A percentile compares a stretch with the other conserved stretches of the same genome.
Evolutionary conservation across 257 asterid species (phyloP).

Genomic region (Salvia splendens): DNA sequence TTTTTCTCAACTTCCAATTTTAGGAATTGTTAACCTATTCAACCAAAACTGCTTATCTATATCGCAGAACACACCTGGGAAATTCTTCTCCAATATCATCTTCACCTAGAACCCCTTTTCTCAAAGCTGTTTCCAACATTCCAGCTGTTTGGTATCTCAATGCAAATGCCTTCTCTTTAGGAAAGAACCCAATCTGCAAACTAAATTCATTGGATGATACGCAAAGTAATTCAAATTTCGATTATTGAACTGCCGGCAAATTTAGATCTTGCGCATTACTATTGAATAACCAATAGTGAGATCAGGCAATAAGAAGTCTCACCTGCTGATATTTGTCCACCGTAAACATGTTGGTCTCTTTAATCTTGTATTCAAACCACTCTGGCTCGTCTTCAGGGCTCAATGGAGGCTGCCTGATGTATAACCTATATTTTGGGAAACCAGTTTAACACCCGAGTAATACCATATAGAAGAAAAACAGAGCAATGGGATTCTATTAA

Average conservation of each 20-base stretch:
- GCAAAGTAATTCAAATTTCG: slow-evolving; percentile 34
- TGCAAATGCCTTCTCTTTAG: slow-evolving; percentile 86
- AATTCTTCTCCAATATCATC: slow-evolving; percentile 95
- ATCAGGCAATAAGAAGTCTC: slow-evolving; percentile 35
- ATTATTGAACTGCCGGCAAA: slow-evolving; percentile 10
- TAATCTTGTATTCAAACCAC: slow-evolving; percentile 96
- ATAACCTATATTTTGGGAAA: slow-evolving; percentile 53
- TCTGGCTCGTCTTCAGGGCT: slow-evolving; percentile 59
- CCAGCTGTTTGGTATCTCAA: slow-evolving; percentile 96
- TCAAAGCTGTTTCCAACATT: slow-evolving; percentile 87
- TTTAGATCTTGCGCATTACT: slow-evolving; percentile 27
- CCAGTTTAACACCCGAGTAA: slow-evolving; percentile 20
- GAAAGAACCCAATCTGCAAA: slow-evolving; percentile 92
- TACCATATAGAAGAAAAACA: slow-evolving; percentile 18
- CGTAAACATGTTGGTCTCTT: slow-evolving; percentile 92
- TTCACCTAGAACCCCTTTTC: slow-evolving; percentile 98
- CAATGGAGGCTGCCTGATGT: slow-evolving; percentile 77
- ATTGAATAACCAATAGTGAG: neutral
- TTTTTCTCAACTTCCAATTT: neutral
- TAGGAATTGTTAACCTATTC: slow-evolving; percentile 6
- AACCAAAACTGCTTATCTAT: slow-evolving; percentile 1
- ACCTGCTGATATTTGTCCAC: slow-evolving; percentile 99
- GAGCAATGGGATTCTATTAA: neutral
- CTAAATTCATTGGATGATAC: slow-evolving; percentile 61
- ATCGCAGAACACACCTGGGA: slow-evolving; percentile 61